Base-by-base conservation (phyloP, 2,329 filamentous ascomycete genomes). In the Botrytis medusae region DNA sequence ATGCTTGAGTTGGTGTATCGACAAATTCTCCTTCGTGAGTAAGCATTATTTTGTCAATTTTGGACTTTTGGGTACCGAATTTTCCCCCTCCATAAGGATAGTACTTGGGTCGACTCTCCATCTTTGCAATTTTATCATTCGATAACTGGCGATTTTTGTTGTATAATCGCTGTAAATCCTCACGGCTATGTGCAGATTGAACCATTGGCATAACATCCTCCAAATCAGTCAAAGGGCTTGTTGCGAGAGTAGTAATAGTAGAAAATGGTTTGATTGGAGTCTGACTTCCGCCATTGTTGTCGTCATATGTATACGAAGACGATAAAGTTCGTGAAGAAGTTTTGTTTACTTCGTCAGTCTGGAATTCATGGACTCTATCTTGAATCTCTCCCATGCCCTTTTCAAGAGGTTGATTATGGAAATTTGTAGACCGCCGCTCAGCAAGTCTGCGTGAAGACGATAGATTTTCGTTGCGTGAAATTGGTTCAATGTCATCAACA, bases 211-310 rank as follows among this genome's bases (percentile, higher is more conserved):
- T 64, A 14, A 72, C 48, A 18, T 57, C 61, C 32, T 65, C 73
- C 22, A 64, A 32, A 40, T 74, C 70, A 20, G 51, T 61, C 12
- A 72, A 59, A 29, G 74, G 59, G 54, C 72, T 74, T 22, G 71
- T 57, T 12, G 20, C 48, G 2, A 57, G 51, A 42, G 74, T 68
- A 61, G 54, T 9, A 16, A 63, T 44, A 44, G 46, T 64, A 22
- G 72, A 72, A 51, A 73, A 74, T 29, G 64, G 72, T 57, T 34
- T 71, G 46, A 72, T 69, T 18, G 59, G 70, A 29, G 34, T 69
- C 22, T 46, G 48, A 16, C 16, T 59, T 60, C 25, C 34, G 22
- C 57, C 18, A 18, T 12, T 57, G 32, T 59, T 60, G 8, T 48
- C 63, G 10, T 40, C 54, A 40, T 34, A 40, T 44, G 32, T 9